Conservation (phyloP, 495 filamentous ascomycete species). For the Pseudoneurospora amorphoporcata region DNA sequence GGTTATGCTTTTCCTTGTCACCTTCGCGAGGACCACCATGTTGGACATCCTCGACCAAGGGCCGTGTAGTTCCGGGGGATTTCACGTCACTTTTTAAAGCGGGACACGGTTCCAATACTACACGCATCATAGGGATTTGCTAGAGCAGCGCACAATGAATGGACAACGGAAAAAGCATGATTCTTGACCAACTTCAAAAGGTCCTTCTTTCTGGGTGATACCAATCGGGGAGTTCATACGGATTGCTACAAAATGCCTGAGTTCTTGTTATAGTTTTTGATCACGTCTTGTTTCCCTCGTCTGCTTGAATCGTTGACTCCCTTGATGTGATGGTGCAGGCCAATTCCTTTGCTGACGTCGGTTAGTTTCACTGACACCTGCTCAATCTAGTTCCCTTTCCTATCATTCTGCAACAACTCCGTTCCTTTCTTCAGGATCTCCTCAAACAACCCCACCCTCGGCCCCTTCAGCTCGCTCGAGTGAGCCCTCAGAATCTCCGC, state of each 20-base stretch:
- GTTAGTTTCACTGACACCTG: not conserved
- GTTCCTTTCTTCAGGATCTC: conserved; percentile 26
- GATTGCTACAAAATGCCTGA: conserved; percentile 2
- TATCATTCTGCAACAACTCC: conserved; percentile 21
- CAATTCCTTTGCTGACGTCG: not conserved
- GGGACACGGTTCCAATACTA: conserved; percentile 18
- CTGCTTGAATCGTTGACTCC: not conserved
- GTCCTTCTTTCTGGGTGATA: conserved; percentile 3
- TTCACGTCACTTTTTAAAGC: conserved; percentile 7
- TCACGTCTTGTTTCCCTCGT: not conserved
- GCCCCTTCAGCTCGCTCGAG: conserved; percentile 25
- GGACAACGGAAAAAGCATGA: conserved; percentile 28
- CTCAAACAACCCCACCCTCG: conserved; percentile 23
- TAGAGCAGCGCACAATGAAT: conserved; percentile 30
- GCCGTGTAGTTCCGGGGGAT: conserved; percentile 22
- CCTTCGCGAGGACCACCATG: conserved; percentile 18
- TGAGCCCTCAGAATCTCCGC: conserved; percentile 47
- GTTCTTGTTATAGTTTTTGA: not conserved
- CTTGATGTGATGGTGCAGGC: not conserved
- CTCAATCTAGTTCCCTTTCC: conserved; percentile 1
- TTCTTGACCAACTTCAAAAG: conserved; percentile 9
- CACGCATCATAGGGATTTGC: conserved; percentile 29
- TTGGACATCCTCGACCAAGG: conserved; percentile 9
- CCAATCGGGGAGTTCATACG: conserved; percentile 6
- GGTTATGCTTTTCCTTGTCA: conserved; percentile 29